These are phyloP conservation scores for Beverwykella pulmonaria DNA, from an alignment of 495 filamentous ascomycete genomes.

Conservation along the genomic window DNA sequence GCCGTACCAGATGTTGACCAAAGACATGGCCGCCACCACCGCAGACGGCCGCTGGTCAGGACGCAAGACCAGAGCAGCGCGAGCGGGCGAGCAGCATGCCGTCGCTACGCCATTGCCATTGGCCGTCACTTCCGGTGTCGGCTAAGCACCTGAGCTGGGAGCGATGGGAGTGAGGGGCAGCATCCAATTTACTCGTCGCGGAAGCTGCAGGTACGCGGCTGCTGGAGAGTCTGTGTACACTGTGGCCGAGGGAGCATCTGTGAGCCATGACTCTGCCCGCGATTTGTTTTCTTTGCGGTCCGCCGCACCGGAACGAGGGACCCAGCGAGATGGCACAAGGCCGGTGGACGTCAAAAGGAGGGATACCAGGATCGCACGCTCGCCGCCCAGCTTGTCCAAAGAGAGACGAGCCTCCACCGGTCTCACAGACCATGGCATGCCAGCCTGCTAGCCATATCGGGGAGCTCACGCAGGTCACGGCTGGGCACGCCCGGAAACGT, in stretches of 20 bases:
- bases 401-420: slow-evolving; percentile 6
- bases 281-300: slow-evolving; percentile 6
- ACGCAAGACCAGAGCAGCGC: neutral
- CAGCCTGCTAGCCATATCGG: neutral
- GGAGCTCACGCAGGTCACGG: neutral
- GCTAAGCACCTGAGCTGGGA: neutral
- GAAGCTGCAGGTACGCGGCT: slow-evolving; percentile 18
- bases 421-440: neutral
- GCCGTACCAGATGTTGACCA: neutral
- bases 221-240: neutral
- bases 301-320: slow-evolving; percentile 9
- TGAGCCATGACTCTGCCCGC: slow-evolving; percentile 16
- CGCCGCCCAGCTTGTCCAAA: neutral
- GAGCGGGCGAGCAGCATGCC: neutral
- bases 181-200: neutral
- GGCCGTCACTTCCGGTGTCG: neutral
- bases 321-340: slow-evolving; percentile 1
- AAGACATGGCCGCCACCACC: slow-evolving; percentile 7
- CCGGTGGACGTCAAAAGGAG: slow-evolving; percentile 1
- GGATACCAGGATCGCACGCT: neutral
- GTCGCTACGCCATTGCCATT: neutral
- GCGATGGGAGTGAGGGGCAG: neutral
- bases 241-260: neutral
- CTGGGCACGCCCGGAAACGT: neutral
- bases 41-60: neutral